phyloP scores from a whole-genome alignment of 2,329 filamentous ascomycete genomes.

The Clonostachys rhizophaga region DNA sequence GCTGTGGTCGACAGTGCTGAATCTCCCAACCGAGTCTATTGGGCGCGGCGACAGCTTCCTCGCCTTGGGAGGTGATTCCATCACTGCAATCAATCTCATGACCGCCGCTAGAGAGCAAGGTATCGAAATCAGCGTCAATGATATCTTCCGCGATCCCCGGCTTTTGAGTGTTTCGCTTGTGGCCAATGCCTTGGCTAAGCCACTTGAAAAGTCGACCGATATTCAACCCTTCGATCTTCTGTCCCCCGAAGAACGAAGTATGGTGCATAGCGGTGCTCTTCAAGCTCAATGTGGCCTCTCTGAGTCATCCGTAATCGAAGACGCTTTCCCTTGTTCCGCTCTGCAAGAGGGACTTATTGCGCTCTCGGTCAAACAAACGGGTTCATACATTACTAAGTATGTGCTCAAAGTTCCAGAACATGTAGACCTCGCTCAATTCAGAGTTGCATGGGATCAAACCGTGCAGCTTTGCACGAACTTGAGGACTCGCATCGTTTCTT shows the following conservation, averaged over 20 bases:
- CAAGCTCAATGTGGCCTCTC: no score
- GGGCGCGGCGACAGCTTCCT: conserved; percentile 5
- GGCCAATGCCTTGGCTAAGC: no score
- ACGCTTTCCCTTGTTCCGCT: conserved; percentile 32
- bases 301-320: conserved; percentile 7
- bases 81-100: conserved; percentile 6
- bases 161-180: neutral
- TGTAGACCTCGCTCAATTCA: conserved; percentile 13
- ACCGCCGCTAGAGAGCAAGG: neutral
- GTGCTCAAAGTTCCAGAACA: conserved; percentile 11
- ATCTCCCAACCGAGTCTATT: neutral
- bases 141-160: conserved; percentile 40
- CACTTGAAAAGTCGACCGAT: no score
- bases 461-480: conserved; percentile 4
- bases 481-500: conserved; percentile 4
- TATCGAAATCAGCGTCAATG: conserved; percentile 23
- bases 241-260: no score
- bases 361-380: conserved; percentile 12
- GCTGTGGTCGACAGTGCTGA: conserved; percentile 1
- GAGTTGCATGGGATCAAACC: conserved; percentile 16
- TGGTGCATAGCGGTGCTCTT: no score
- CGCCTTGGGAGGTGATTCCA: conserved; percentile 7
- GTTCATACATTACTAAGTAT: neutral
- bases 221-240: no score
- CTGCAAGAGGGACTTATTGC: conserved; percentile 34